Base-by-base conservation (phyloP, 1,284 basidiomycete genomes). In the Lentinula novae-zelandiae region DNA sequence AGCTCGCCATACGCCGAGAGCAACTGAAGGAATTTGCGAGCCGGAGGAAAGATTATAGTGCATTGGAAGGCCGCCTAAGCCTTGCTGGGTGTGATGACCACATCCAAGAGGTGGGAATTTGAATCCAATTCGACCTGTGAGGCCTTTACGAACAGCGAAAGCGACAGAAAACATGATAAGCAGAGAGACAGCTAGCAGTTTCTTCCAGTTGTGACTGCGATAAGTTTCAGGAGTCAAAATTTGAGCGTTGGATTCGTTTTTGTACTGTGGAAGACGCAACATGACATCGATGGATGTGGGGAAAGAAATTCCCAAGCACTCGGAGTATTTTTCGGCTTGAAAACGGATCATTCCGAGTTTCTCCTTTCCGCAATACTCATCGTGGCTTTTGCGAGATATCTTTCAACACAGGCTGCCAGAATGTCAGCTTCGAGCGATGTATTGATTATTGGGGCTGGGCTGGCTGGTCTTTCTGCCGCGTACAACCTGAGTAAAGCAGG, bases 1-100 rank as follows among this genome's bases (percentile, higher is more conserved):
- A n/a, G 87, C 78, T 67, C 84, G 77, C 86, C 85, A 88, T 22
- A 86, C 83, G 44, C 85, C 83, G 34, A 87, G 75, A 9, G 85
- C 85, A 52, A 87, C 78, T 10, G 80, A 77, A 0, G 86, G 86
- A 48, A 88, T 87, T 63, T 78, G 75, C 64, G 86, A 82, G 0
- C 86, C 86, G 22, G 83, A 85, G 4, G 83, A 82, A 12, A 88
- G 73, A 0, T 75, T 78, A 67, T 77, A 85, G 69, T 84, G 75
- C 5, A 72, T 74, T 0, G 82, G 82, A 13, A 87, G 68, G n/a
- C 61, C 60, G 8, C 50, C 53, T 33, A 60, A 49, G 8, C 53
- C 49, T 20, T 51, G 13, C 22, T 22, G 17, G 3, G 55, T 51
- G 22, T 61, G 56, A 36, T 57, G 13, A 3, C 39, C 13, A 49